These are phyloP conservation scores for Bromus sterilis DNA, from an alignment of 176 grass and related monocot genomes.

Conservation along the genomic window DNA sequence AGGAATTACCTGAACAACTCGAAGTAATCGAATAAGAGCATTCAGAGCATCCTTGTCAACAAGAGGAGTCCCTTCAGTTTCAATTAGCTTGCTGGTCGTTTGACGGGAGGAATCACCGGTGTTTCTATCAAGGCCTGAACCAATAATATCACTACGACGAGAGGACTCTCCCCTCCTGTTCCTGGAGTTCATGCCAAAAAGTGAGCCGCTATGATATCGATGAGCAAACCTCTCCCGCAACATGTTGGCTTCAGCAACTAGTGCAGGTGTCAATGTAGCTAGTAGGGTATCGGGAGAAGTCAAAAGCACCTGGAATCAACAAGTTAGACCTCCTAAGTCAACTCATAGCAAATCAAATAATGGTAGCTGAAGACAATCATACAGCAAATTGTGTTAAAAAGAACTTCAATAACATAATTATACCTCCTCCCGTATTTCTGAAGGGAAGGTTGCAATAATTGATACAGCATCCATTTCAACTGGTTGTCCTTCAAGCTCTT, in stretches of 20 bases:
- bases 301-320: conserved; percentile 73
- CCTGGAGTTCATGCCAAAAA: conserved; percentile 88
- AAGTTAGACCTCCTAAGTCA: neutral
- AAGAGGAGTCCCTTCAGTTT: conserved; percentile 83
- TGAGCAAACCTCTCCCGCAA: conserved; percentile 96
- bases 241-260: conserved; percentile 99
- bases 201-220: conserved; percentile 60
- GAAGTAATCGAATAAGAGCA: conserved; percentile 80
- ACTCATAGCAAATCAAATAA: neutral
- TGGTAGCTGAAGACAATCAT: conserved; percentile 4
- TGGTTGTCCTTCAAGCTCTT: conserved; percentile 93
- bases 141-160: conserved; percentile 50
- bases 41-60: conserved; percentile 81
- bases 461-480: conserved; percentile 99
- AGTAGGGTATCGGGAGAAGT: conserved; percentile 97
- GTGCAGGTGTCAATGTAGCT: conserved; percentile 83
- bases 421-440: conserved; percentile 98
- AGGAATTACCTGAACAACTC: conserved; percentile 85
- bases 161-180: conserved; percentile 82
- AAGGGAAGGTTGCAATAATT: conserved; percentile 96
- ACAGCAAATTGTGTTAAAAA: neutral
- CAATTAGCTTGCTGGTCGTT: conserved; percentile 62
- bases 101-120: conserved; percentile 54
- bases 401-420: neutral
- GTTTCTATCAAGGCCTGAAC: conserved; percentile 49